Evolutionary conservation across 768 basidiomycete species (phyloP).

Genomic region (Leccinum incarnatum): DNA sequence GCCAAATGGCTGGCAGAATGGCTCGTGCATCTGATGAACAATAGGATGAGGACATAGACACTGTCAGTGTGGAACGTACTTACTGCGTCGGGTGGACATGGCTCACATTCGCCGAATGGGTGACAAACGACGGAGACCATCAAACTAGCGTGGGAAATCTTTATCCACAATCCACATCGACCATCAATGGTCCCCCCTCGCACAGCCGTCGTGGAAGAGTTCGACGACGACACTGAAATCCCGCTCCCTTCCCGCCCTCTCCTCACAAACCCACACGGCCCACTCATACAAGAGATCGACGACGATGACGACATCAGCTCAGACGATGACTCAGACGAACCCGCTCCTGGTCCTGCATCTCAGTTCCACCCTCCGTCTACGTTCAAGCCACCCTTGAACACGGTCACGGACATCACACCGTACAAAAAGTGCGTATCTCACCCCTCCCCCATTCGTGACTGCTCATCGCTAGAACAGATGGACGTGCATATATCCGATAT

Average conservation of each 20-base stretch:
- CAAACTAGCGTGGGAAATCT: constrained; percentile 27
- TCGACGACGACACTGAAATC: constrained; percentile 94
- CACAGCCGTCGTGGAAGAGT: constrained; percentile 69
- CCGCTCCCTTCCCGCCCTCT: constrained; percentile 70
- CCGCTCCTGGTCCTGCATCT: constrained; percentile 55
- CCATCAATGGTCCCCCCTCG: constrained; percentile 70
- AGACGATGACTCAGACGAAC: constrained; percentile 26
- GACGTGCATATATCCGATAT: constrained; percentile 96
- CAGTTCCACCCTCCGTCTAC: constrained; percentile 34
- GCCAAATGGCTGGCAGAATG: constrained; percentile 95
- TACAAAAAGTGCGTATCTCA: constrained; percentile 69
- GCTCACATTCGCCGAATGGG: constrained; percentile 58
- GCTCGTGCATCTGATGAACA: constrained; percentile 65
- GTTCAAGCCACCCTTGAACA: constrained; percentile 31
- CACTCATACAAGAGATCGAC: constrained; percentile 73
- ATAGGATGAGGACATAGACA: constrained; percentile 2
- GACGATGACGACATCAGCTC: constrained; percentile 52
- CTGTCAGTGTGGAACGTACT: constrained; percentile 32
- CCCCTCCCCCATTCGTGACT: neutral
- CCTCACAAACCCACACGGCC: constrained; percentile 64
- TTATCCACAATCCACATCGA: constrained; percentile 7
- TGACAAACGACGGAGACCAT: constrained; percentile 36
- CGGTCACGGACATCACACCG: constrained; percentile 72
- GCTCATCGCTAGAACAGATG: constrained; percentile 52
- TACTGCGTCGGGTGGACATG: constrained; percentile 63